Conservation (phyloP, 176 grass and related monocot species). For the Aechmea fasciata region DNA sequence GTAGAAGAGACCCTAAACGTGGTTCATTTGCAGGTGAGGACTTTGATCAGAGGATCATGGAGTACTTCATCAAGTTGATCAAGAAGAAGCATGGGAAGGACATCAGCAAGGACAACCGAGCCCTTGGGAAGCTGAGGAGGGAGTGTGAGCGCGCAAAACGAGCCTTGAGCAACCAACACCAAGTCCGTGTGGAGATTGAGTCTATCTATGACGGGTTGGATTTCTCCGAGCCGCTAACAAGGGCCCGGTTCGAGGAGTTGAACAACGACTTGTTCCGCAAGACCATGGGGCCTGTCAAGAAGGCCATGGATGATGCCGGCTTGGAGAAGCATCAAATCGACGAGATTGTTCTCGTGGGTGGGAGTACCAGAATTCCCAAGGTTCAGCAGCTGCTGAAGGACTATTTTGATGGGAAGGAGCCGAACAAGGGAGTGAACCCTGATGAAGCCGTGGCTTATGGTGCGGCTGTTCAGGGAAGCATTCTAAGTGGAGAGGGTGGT, state of each 20-base stretch:
- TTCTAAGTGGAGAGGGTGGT: slow-evolving; percentile 43
- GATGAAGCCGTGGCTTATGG: slow-evolving; percentile 61
- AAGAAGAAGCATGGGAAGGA: slow-evolving; percentile 49
- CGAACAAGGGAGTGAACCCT: slow-evolving; percentile 42
- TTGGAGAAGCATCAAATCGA: slow-evolving; percentile 45
- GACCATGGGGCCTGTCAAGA: slow-evolving; percentile 67
- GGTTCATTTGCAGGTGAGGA: slow-evolving; percentile 48
- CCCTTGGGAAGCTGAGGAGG: slow-evolving; percentile 45
- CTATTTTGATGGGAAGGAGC: slow-evolving; percentile 61
- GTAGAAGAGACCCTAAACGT: not conserved
- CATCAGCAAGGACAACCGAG: slow-evolving; percentile 45
- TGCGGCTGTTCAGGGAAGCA: slow-evolving; percentile 46
- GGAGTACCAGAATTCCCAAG: slow-evolving; percentile 78
- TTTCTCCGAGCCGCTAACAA: slow-evolving; percentile 51
- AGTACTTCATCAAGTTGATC: slow-evolving; percentile 59
- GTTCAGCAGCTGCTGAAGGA: slow-evolving; percentile 61
- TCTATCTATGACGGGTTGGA: slow-evolving; percentile 47
- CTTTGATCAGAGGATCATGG: slow-evolving; percentile 65
- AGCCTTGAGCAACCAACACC: slow-evolving; percentile 56
- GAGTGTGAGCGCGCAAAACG: slow-evolving; percentile 65
- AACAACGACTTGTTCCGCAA: slow-evolving; percentile 69
- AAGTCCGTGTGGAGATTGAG: slow-evolving; percentile 54
- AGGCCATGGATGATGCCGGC: slow-evolving; percentile 57
- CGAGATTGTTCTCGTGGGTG: slow-evolving; percentile 67
- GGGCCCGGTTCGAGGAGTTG: slow-evolving; percentile 58